Conservation (phyloP, 768 basidiomycete genomes). For the Naematelia encephala region DNA sequence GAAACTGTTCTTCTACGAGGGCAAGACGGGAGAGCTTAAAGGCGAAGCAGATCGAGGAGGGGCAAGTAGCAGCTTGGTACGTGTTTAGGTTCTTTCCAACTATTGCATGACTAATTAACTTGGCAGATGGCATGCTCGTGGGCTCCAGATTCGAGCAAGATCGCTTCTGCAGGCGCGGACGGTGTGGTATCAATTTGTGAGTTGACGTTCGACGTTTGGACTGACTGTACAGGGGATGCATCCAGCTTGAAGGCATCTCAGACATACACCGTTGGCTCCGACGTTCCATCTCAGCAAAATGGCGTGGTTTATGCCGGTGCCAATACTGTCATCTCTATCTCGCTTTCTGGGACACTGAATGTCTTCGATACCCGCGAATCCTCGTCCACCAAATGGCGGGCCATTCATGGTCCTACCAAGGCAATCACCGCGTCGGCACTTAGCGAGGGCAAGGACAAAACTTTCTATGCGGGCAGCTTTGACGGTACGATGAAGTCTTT, state of each 20-base stretch:
- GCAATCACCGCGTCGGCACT: constrained; percentile 61
- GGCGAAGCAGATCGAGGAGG: constrained; percentile 54
- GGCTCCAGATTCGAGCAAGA: constrained; percentile 67
- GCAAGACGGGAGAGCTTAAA: constrained; percentile 75
- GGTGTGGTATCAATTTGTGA: constrained; percentile 81
- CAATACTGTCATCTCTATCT: constrained; percentile 73
- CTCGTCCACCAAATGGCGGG: constrained; percentile 58
- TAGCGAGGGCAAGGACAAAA: constrained; percentile 47
- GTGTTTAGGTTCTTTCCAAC: not conserved
- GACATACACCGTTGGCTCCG: constrained; percentile 70
- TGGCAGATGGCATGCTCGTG: constrained; percentile 60
- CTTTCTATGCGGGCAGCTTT: constrained; percentile 77
- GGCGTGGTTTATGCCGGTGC: constrained; percentile 79
- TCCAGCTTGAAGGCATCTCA: constrained; percentile 64
- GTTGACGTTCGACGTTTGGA: constrained; percentile 29
- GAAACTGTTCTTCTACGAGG: constrained; percentile 81
- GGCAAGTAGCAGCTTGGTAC: constrained; percentile 32
- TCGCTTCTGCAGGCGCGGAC: constrained; percentile 83
- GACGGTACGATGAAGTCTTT: constrained; percentile 53
- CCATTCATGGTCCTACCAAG: constrained; percentile 70
- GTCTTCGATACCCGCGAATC: constrained; percentile 71
- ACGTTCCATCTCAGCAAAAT: constrained; percentile 72
- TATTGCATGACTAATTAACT: not conserved
- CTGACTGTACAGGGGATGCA: constrained; percentile 67
- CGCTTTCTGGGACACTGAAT: constrained; percentile 75